phyloP scores from a whole-genome alignment of 1,284 basidiomycete species.

The Xerocomus amazonicus region DNA sequence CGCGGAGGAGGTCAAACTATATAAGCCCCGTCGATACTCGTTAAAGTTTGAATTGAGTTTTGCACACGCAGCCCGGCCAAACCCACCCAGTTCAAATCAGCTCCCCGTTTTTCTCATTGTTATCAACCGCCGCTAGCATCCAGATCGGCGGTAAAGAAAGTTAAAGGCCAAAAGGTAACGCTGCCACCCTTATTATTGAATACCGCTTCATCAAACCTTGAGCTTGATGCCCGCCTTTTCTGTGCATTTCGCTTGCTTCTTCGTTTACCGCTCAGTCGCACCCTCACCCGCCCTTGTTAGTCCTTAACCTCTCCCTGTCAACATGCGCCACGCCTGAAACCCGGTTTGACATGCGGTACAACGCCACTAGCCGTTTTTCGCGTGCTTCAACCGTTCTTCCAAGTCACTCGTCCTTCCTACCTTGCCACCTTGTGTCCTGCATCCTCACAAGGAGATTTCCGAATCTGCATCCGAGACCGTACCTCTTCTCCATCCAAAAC shows the following conservation, averaged over 20 bases:
- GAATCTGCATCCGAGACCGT: conserved; percentile 3
- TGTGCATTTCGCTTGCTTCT: background rate
- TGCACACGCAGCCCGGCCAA: conserved; percentile 19
- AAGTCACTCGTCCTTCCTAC: background rate
- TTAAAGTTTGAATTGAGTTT: conserved; percentile 37
- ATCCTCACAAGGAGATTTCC: conserved; percentile 5
- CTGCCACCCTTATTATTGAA: conserved; percentile 6
- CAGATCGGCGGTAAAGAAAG: conserved; percentile 21
- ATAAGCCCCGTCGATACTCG: conserved; percentile 13
- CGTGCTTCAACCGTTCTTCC: conserved; percentile 16
- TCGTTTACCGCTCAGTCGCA: too few relatives aligned
- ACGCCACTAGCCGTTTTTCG: conserved; percentile 30
- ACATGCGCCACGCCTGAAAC: conserved; percentile 6
- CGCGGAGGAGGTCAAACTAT: conserved; percentile 19
- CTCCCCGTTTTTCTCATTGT: background rate
- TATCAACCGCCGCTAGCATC: background rate
- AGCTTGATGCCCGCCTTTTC: background rate
- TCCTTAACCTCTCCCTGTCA: too few relatives aligned
- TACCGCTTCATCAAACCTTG: conserved; percentile 29
- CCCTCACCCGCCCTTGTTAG: too few relatives aligned
- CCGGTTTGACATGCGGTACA: conserved; percentile 18
- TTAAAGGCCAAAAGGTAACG: conserved; percentile 22
- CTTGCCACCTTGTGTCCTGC: background rate
- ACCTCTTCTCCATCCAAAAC: background rate
- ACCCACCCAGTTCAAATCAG: background rate